phyloP scores from a whole-genome alignment of 768 basidiomycete species.

The Lanmaoa pseudosensibilis region DNA sequence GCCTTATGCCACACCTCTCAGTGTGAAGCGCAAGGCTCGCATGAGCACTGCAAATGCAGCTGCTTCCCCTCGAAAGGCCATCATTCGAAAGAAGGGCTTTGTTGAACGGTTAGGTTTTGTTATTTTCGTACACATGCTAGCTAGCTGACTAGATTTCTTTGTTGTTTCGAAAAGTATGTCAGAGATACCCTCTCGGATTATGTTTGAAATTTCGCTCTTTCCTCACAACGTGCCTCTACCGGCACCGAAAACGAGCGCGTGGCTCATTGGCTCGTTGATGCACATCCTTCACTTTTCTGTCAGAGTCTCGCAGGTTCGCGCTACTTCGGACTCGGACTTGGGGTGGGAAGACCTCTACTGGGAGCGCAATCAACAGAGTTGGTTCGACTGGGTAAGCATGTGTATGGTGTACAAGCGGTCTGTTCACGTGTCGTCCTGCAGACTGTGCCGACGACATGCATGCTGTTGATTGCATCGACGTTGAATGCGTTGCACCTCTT shows the following conservation, averaged over 20 bases:
- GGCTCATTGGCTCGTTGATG: conserved; percentile 59
- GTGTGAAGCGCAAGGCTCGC: conserved; percentile 44
- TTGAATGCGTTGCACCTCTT: conserved; percentile 68
- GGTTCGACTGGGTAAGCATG: conserved; percentile 77
- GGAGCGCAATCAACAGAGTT: conserved; percentile 59
- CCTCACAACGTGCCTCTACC: conserved; percentile 81
- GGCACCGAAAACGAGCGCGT: conserved; percentile 61
- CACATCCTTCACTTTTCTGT: conserved; percentile 70
- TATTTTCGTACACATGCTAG: conserved; percentile 3
- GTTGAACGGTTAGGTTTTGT: conserved; percentile 51
- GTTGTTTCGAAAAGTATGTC: conserved; percentile 44
- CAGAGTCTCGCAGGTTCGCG: conserved; percentile 55
- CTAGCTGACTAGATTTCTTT: conserved; percentile 17
- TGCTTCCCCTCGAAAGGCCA: conserved; percentile 45
- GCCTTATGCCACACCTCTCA: conserved; percentile 66
- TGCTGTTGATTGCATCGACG: conserved; percentile 54
- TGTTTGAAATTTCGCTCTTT: conserved; percentile 79
- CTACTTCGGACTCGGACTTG: conserved; percentile 62
- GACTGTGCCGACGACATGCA: conserved; percentile 64
- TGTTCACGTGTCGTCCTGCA: conserved; percentile 30
- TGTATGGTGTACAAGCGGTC: conserved; percentile 8
- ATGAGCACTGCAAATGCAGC: conserved; percentile 32
- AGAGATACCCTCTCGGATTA: conserved; percentile 67
- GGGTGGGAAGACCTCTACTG: conserved; percentile 80
- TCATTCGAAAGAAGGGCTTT: conserved; percentile 64